Base-by-base conservation (phyloP, 2,329 filamentous ascomycete species). In the Beauveria pseudobassiana region DNA sequence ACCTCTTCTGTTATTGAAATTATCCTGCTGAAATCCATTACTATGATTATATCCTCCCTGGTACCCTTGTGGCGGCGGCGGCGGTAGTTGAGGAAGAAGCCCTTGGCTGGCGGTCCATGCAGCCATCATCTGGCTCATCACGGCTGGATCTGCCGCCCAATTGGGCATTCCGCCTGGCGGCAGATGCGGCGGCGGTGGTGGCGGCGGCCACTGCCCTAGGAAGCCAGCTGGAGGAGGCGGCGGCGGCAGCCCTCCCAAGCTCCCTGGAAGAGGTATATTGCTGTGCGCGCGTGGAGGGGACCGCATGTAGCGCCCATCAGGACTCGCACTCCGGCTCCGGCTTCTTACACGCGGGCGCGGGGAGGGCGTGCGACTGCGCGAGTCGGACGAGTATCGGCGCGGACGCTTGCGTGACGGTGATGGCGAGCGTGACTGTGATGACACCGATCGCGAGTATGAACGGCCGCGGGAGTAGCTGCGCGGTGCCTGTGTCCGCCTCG, bases 151-250 rank as follows among this genome's bases (percentile, higher is more conserved):
- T 34, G 63, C 61, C 20, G 64, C 59, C 67, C 67, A 69, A 51
- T 54, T 63, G 62, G 58, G 49, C 26, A 59, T 52, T 6, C 60
- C 58, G 7, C 65, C 65, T 12, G 22, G n/a, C 28, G 61, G 56
- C 14, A 71, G 71, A 2, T 70, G 72, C 6, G 76, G 75, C 8
- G 71, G 72, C 1, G 70, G 72, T 4, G 76, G 74, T 5, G 75
- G 74, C 3, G 74, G 69, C 7, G 72, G 72, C 8, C 78, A 80
- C 12, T 73, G 71, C 2, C 76, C 77, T 54, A 73, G 71, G 57
- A 75, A 78, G 5, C 75, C 75, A 16, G 66, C 66, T 5, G 73
- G 76, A 4, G 74, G 75, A 6, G 73, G 74, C 1, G 72, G 72
- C 6, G 69, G 5, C 71, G 34, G 52, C 16, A 43, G 52, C 38